phyloP scores from a whole-genome alignment of 345 rosid species.

The Conringia planisiliqua region DNA sequence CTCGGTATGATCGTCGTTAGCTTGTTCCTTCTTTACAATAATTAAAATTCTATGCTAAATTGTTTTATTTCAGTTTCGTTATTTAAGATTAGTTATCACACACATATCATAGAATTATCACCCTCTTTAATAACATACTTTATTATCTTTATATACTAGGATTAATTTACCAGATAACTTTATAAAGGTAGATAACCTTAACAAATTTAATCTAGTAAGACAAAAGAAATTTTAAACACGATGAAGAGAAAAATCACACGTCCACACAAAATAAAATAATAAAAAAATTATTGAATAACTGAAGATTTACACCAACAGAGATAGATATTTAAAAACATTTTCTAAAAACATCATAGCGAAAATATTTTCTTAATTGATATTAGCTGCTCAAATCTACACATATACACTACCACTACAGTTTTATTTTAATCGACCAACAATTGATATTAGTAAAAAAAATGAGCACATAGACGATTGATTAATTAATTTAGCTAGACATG shows the following conservation, averaged over 20 bases:
- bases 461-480: not conserved
- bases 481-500: not conserved
- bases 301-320: too few species aligned
- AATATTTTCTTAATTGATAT: too few species aligned
- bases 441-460: not conserved
- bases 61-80: not conserved
- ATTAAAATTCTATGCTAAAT: not conserved
- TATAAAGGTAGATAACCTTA: too few species aligned
- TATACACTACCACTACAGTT: not conserved
- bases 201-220: too few species aligned
- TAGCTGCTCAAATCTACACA: too few species aligned
- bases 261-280: too few species aligned
- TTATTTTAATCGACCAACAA: not conserved
- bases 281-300: too few species aligned
- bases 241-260: not conserved
- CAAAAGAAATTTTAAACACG: not conserved
- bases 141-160: not conserved
- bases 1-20: conserved; percentile 19
- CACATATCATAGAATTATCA: not conserved
- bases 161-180: not conserved
- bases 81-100: not conserved
- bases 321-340: too few species aligned
- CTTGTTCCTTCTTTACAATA: not conserved
- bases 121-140: not conserved
- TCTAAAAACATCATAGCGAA: too few species aligned